Conservation (phyloP, 2,329 filamentous ascomycete species). For the Sporothrix inflata region DNA sequence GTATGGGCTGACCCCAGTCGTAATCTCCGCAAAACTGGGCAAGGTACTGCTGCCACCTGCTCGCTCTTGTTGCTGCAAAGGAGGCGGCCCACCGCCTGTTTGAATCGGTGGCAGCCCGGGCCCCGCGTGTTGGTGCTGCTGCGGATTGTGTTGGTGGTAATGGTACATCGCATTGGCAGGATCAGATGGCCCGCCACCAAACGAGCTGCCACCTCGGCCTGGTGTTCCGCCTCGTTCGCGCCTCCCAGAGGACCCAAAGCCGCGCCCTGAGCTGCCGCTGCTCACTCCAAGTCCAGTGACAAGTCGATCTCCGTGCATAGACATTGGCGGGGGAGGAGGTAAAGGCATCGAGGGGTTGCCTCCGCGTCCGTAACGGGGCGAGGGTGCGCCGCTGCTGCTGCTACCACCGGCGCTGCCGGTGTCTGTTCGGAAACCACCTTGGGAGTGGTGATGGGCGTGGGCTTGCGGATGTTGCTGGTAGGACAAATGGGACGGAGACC, state of each 20-base stretch:
- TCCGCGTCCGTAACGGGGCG: conserved; percentile 50
- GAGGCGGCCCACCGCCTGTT: conserved; percentile 33
- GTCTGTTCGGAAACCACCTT: conserved; percentile 44
- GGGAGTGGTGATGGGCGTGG: conserved; percentile 42
- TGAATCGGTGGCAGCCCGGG: conserved; percentile 60
- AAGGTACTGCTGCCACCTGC: conserved; percentile 44
- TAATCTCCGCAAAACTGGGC: conserved; percentile 66
- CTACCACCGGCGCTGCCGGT: conserved; percentile 44
- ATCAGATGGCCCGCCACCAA: conserved; percentile 23
- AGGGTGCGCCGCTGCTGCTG: conserved; percentile 41
- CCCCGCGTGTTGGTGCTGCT: conserved; percentile 37
- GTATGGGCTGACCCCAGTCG: conserved; percentile 65
- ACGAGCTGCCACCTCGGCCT: conserved; percentile 12
- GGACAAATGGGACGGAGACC: conserved; percentile 42
- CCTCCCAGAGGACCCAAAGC: neutral
- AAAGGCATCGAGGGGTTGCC: conserved; percentile 27
- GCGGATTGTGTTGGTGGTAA: conserved; percentile 41
- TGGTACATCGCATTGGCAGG: conserved; percentile 35
- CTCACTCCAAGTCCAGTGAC: conserved; percentile 41
- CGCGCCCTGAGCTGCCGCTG: conserved; percentile 4
- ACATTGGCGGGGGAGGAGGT: conserved; percentile 30
- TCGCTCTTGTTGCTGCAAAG: conserved; percentile 33
- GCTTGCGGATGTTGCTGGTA: conserved; percentile 33
- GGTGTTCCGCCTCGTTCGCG: conserved; percentile 24
- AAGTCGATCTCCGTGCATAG: conserved; percentile 32